phyloP scores from a whole-genome alignment of 129 eudicot genomes.

The Kitagawia praeruptora region DNA sequence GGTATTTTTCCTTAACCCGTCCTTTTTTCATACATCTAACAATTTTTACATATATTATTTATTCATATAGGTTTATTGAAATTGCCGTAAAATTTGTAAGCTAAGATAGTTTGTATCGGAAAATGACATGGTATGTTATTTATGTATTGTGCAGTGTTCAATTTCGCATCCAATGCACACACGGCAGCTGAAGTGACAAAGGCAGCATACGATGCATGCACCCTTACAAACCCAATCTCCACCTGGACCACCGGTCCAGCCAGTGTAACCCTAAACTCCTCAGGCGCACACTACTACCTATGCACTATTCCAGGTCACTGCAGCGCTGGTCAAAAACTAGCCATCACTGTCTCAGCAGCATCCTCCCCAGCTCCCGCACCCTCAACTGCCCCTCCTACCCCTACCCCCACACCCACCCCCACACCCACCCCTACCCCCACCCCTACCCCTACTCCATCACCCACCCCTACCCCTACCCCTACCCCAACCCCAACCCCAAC shows the following conservation, averaged over 20 bases:
- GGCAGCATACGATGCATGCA: slow-evolving; percentile 45
- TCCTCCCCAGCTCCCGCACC: slow-evolving; percentile 28
- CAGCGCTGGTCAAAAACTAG: slow-evolving; percentile 33
- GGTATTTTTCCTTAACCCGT: slow-evolving; percentile 11
- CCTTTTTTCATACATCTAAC: too few species aligned
- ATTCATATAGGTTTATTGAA: too few species aligned
- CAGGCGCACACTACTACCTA: slow-evolving; percentile 41
- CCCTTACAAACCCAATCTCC: slow-evolving; percentile 35
- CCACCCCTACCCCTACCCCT: not conserved
- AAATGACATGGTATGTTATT: not conserved
- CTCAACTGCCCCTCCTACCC: slow-evolving; percentile 18
- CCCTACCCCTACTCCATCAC: not conserved
- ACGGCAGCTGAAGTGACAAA: slow-evolving; percentile 45
- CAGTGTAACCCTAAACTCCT: slow-evolving; percentile 26
- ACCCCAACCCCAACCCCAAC: not conserved
- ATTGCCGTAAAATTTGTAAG: not conserved
- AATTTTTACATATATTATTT: too few species aligned
- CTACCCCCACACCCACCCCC: not conserved
- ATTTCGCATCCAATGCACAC: slow-evolving; percentile 35
- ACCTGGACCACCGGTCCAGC: slow-evolving; percentile 35
- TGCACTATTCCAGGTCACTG: slow-evolving; percentile 49
- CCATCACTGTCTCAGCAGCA: slow-evolving; percentile 41
- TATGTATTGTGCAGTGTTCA: slow-evolving; percentile 27
- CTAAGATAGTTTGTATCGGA: not conserved
- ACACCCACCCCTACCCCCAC: not conserved